A percentile compares a stretch with the other conserved stretches of the same genome.
phyloP scores from a whole-genome alignment of 768 basidiomycete genomes.

The Rossbeevera mucosa region DNA sequence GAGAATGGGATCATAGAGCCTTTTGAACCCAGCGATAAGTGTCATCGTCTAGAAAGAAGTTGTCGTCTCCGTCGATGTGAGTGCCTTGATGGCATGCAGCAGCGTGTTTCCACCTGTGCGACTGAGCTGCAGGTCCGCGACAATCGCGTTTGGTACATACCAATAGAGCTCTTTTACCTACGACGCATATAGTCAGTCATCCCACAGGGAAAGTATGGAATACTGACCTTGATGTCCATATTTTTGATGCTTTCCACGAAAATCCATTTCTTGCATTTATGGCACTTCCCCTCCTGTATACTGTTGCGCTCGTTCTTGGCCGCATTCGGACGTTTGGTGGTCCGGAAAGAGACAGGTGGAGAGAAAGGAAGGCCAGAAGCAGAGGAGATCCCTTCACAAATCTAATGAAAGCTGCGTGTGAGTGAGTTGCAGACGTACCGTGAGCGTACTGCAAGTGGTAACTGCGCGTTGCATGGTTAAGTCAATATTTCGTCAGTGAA shows the following conservation, averaged over 20 bases:
- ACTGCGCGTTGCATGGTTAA: slow-evolving; percentile 32
- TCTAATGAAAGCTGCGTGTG: background rate
- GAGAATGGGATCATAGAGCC: slow-evolving; percentile 2
- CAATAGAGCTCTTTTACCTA: slow-evolving; percentile 75
- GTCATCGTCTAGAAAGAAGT: slow-evolving; percentile 53
- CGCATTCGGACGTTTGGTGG: slow-evolving; percentile 38
- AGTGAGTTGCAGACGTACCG: slow-evolving; percentile 38
- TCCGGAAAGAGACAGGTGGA: slow-evolving; percentile 64
- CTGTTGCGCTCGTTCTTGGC: slow-evolving; percentile 56
- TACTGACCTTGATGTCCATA: slow-evolving; percentile 60
- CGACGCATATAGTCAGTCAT: background rate
- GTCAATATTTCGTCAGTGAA: slow-evolving; percentile 4
- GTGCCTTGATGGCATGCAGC: slow-evolving; percentile 66
- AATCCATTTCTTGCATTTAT: slow-evolving; percentile 72
- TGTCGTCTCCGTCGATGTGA: slow-evolving; percentile 50
- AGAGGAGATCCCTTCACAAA: slow-evolving; percentile 60
- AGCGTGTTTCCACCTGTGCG: slow-evolving; percentile 76
- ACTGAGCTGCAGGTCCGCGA: slow-evolving; percentile 5
- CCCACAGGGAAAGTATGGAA: background rate
- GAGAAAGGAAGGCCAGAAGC: slow-evolving; percentile 68
- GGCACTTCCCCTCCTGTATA: slow-evolving; percentile 71
- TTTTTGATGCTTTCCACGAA: slow-evolving; percentile 69
- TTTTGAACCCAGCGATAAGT: slow-evolving; percentile 31
- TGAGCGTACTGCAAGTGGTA: slow-evolving; percentile 83
- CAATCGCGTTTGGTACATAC: slow-evolving; percentile 38